phyloP scores from a whole-genome alignment of 1,284 basidiomycete species.

The Cryptococcus sp. region DNA sequence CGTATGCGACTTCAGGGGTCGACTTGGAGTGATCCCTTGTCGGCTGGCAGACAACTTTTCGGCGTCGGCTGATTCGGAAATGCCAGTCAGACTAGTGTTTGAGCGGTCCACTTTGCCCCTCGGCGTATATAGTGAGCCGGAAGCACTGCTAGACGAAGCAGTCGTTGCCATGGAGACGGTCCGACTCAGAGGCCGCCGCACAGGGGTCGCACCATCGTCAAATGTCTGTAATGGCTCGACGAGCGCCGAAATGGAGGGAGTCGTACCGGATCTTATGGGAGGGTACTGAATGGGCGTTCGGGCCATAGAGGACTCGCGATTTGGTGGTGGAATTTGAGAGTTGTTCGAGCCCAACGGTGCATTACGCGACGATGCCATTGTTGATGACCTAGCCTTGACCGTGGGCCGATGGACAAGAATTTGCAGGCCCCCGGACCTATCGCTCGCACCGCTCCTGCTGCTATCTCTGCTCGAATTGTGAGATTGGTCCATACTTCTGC shows the following conservation, averaged over 20 bases:
- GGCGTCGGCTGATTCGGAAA: background rate
- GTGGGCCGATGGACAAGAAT: slow-evolving; percentile 15
- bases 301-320: background rate
- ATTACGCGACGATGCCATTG: background rate
- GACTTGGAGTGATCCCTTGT: slow-evolving; percentile 40
- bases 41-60: slow-evolving; percentile 4
- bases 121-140: slow-evolving; percentile 10
- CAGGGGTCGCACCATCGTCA: slow-evolving; percentile 1
- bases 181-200: background rate
- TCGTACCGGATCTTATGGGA: slow-evolving; percentile 15
- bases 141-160: background rate
- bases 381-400: slow-evolving; percentile 1
- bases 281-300: background rate
- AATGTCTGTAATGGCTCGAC: slow-evolving; percentile 12
- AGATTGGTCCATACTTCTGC: background rate
- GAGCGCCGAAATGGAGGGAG: slow-evolving; percentile 18
- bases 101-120: background rate
- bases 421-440: background rate
- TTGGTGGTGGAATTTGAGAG: background rate
- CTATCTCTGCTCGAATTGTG: slow-evolving; percentile 8
- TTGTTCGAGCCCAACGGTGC: background rate
- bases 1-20: slow-evolving; percentile 33
- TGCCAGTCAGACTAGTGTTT: background rate
- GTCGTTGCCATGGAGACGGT: slow-evolving; percentile 9
- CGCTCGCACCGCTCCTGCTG: background rate